These are phyloP conservation scores for Pseudevernia furfuracea DNA, from an alignment of 495 filamentous ascomycete genomes.

Conservation along the genomic window DNA sequence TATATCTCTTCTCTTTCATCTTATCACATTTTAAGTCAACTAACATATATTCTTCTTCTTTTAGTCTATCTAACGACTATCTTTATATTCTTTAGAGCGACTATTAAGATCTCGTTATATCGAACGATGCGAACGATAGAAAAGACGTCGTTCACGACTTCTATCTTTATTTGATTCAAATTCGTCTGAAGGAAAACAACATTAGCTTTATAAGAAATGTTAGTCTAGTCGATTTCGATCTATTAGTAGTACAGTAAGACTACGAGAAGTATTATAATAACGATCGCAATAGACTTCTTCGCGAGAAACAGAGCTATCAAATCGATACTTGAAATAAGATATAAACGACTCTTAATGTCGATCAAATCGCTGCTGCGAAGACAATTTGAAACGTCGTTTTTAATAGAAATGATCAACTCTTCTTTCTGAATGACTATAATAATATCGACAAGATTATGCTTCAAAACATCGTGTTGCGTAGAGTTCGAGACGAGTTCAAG, in stretches of 20 bases:
- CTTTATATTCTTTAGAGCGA: not conserved
- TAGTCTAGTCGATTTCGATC: no score
- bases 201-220: not conserved
- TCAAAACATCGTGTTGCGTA: not conserved
- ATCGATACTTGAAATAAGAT: not conserved
- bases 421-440: not conserved
- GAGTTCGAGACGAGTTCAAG: not conserved
- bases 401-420: not conserved
- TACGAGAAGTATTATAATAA: not conserved
- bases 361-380: not conserved
- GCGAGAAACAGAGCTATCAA: not conserved
- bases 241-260: no score
- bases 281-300: not conserved
- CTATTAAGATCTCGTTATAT: not conserved
- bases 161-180: not conserved
- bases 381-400: not conserved
- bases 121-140: not conserved
- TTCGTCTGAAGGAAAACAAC: not conserved
- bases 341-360: not conserved
- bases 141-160: not conserved
- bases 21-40: not conserved
- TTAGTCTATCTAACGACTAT: not conserved
- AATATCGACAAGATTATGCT: not conserved
- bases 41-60: not conserved
- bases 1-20: not conserved